phyloP scores from a whole-genome alignment of 148 eudicot genomes.

The Cornus kousa region DNA sequence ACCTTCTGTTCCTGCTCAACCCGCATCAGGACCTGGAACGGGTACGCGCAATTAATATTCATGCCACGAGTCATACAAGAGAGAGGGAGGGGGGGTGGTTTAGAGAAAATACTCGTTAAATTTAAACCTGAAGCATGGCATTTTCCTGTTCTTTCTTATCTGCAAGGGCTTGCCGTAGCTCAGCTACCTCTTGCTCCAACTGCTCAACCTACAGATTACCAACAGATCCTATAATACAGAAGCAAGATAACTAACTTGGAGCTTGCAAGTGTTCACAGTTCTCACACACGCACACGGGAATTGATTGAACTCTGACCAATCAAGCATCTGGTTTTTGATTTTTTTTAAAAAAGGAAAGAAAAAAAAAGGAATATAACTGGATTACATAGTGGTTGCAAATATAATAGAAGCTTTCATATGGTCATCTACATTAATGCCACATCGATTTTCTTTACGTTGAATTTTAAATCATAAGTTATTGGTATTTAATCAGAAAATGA shows the following conservation, averaged over 20 bases:
- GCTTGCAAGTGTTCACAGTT: no score
- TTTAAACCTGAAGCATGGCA: conserved; percentile 73
- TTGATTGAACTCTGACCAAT: not conserved
- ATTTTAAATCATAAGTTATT: not conserved
- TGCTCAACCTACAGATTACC: conserved; percentile 60
- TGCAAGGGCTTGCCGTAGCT: conserved; percentile 54
- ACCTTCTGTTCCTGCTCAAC: conserved; percentile 84
- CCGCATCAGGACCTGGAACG: conserved; percentile 70
- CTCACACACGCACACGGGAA: not conserved
- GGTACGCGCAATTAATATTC: not conserved
- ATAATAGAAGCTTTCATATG: conserved; percentile 2
- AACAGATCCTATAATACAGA: not conserved
- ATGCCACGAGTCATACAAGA: not conserved
- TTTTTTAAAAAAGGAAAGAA: no score
- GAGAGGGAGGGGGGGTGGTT: not conserved
- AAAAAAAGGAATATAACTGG: not conserved
- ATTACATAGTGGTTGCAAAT: not conserved
- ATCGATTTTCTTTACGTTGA: not conserved
- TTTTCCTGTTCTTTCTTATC: conserved; percentile 77
- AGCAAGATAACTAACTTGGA: conserved; percentile 12
- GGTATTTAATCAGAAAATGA: not conserved
- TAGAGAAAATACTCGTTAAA: not conserved
- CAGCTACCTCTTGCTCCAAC: conserved; percentile 66
- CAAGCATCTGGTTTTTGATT: not conserved
- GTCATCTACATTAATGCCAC: not conserved